Evolutionary conservation across 768 basidiomycete species (phyloP), one percentile per base, ranked within the genome.

Genomic region (Lactifluus piperatus): DNA sequence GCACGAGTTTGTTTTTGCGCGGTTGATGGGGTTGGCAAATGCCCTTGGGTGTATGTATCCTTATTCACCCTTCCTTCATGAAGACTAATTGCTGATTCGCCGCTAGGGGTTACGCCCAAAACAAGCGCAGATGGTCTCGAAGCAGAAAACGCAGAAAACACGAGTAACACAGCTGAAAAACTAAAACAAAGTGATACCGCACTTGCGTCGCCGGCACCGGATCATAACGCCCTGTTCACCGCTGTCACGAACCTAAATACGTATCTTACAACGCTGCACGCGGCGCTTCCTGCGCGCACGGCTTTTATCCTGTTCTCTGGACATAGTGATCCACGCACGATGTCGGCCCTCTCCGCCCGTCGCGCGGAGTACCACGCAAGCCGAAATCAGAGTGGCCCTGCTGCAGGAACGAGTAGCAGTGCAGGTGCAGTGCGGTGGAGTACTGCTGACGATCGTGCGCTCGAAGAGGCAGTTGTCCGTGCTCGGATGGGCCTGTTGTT

Each of bases 221-320:
- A 18, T 0, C 7, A 39, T 4, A 41, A 56, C n/a, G 11, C 36
- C 52, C 5, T 51, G 59, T 24, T 56, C 58, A 3, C 53, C 46
- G 16, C 60, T 13, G 36, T 88, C 24, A 57, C 71, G 0, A 65
- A 74, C 0, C 77, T 97, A 37, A 80, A 94, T 71, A 66, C 67
- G 0, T 84, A 83, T 7, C 78, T 97, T 4, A 70, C 72, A 37
- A 66, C 72, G 2, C 73, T 97, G 0, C 84, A 94, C 67, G 73
- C 78, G 0, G 70, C 83, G 0, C 79, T 98, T 0, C 93, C 94
- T 0, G 69, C 85, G 2, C 82, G 85, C 22, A 91, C 94, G 0
- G 93, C 92, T 0, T 70, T 97, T 22, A 72, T 97, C 54, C 76
- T 98, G 39, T 84, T 97, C 68, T 90, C 88, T 0, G 94, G 94